Percentiles rank a stretch among this genome's conserved stretches.
Evolutionary conservation across 2,329 filamentous ascomycete genomes (phyloP).

Genomic region (Aschersonia sp.): DNA sequence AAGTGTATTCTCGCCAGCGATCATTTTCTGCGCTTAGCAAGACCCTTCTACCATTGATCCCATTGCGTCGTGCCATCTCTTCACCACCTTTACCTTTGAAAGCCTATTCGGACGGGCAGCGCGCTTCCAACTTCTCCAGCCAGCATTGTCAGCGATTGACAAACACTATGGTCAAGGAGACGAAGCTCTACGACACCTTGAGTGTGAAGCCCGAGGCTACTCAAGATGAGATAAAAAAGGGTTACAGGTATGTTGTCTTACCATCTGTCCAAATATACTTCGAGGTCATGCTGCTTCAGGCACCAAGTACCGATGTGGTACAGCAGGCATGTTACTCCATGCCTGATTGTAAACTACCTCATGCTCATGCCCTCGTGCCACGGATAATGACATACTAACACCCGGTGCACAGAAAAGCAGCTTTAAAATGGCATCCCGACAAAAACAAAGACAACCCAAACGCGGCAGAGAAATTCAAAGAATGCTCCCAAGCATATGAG

Average conservation of each 20-base stretch:
- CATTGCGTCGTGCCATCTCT: too few species aligned
- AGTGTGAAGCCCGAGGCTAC: constrained; percentile 63
- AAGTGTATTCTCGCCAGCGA: too few species aligned
- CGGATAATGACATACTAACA: constrained; percentile 17
- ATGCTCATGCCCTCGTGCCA: too few species aligned
- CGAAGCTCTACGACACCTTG: constrained; percentile 85
- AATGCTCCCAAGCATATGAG: constrained; percentile 94
- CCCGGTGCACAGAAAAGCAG: constrained; percentile 51
- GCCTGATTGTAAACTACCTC: too few species aligned
- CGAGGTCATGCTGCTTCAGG: not conserved
- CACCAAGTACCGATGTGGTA: too few species aligned
- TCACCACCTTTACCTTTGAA: too few species aligned
- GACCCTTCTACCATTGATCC: too few species aligned
- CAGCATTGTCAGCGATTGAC: not conserved
- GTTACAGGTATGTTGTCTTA: constrained; percentile 53
- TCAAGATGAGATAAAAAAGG: constrained; percentile 96
- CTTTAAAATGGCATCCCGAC: constrained; percentile 88
- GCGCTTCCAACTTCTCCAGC: not conserved
- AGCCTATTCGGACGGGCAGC: too few species aligned
- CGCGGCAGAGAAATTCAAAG: constrained; percentile 91
- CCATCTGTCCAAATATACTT: not conserved
- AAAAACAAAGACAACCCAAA: constrained; percentile 90
- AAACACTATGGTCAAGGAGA: constrained; percentile 75
- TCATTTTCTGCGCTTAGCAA: too few species aligned
- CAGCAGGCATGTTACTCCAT: too few species aligned